phyloP scores from a whole-genome alignment of 2,329 filamentous ascomycete genomes.

The Orbilia javanica region DNA sequence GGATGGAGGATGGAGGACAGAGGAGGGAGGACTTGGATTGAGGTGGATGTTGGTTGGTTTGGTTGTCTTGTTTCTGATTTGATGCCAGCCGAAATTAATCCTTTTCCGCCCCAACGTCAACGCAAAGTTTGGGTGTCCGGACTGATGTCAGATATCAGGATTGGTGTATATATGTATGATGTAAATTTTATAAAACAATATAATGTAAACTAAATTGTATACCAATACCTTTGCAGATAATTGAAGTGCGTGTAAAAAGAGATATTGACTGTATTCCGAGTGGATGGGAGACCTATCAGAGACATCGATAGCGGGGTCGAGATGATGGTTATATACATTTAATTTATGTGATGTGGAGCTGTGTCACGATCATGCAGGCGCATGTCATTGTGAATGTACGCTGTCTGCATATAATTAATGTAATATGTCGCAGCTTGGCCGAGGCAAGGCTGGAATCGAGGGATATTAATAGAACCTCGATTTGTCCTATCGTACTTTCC shows the following conservation, averaged over 20 bases:
- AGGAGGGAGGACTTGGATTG: conserved; percentile 1
- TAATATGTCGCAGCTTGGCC: background rate
- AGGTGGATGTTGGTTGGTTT: conserved; percentile 46
- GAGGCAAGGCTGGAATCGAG: background rate
- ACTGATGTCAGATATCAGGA: too few relatives aligned
- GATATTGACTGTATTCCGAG: too few relatives aligned
- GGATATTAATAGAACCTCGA: background rate
- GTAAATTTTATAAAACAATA: too few relatives aligned
- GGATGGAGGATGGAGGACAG: conserved; percentile 4
- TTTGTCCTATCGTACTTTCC: too few relatives aligned
- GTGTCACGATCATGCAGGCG: background rate
- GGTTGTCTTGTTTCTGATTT: conserved; percentile 43
- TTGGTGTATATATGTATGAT: too few relatives aligned
- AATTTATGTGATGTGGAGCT: background rate
- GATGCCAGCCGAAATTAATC: conserved; percentile 56
- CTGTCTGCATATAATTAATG: background rate
- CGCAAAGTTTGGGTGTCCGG: too few relatives aligned
- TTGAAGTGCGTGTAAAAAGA: too few relatives aligned
- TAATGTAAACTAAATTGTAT: too few relatives aligned
- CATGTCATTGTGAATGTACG: background rate
- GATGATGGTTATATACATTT: too few relatives aligned
- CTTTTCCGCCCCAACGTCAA: conserved; percentile 44
- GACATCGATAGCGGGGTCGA: background rate
- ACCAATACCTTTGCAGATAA: too few relatives aligned
- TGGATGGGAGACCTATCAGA: background rate